phyloP scores from a whole-genome alignment of 306 rosid species.

The Prunus kanzakura region DNA sequence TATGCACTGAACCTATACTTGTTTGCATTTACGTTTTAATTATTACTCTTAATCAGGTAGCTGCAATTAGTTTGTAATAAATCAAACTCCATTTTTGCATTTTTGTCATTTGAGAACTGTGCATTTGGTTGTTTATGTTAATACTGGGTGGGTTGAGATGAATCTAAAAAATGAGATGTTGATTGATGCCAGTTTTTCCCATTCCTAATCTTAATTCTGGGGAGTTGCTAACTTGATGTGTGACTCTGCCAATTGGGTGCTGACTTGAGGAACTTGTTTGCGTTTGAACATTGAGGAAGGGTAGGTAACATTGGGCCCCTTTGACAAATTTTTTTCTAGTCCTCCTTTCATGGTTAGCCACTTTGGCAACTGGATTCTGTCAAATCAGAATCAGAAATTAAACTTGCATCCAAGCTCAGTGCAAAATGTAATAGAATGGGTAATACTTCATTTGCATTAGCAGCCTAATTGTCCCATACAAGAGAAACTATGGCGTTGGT shows the following conservation, averaged over 20 bases:
- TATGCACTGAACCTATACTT: conserved; percentile 26
- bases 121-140: conserved; percentile 4
- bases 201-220: neutral
- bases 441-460: neutral
- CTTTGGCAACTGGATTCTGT: neutral
- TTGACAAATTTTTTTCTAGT: neutral
- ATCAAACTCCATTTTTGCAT: neutral
- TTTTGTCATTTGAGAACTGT: neutral
- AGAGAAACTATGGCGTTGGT: neutral
- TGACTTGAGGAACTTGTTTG: neutral
- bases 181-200: neutral
- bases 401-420: neutral
- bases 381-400: neutral
- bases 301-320: neutral
- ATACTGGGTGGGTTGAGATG: neutral
- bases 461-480: neutral
- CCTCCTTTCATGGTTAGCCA: neutral
- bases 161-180: neutral
- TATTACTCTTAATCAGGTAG: neutral
- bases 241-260: neutral
- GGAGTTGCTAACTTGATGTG: neutral
- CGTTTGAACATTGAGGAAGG: neutral
- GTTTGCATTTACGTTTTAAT: neutral
- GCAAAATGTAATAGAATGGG: neutral
- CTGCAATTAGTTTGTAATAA: neutral